Percentiles rank a stretch among this genome's conserved stretches.
phyloP scores from a whole-genome alignment of 441 rosid species.

The Adansonia gregorii region DNA sequence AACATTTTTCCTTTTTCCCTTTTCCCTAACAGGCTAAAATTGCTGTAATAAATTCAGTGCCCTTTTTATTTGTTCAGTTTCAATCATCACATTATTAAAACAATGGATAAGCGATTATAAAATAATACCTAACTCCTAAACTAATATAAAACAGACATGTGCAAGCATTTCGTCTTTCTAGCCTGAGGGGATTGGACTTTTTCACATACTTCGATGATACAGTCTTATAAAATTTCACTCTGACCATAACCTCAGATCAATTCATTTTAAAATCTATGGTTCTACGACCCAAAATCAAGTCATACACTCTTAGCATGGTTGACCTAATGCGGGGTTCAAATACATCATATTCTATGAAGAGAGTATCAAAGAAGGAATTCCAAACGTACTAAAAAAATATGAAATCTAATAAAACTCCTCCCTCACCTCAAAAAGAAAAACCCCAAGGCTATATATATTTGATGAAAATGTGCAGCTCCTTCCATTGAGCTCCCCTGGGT shows the following conservation, averaged over 20 bases:
- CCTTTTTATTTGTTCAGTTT: neutral
- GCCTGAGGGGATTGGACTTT: neutral
- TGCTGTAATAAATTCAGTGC: neutral
- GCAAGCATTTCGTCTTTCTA: constrained; percentile 13
- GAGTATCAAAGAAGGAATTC: neutral
- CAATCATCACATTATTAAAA: constrained; percentile 3
- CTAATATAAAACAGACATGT: neutral
- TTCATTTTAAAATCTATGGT: constrained; percentile 11
- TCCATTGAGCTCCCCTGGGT: constrained; percentile 60
- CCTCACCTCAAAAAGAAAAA: constrained; percentile 83
- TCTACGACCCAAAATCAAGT: constrained; percentile 6
- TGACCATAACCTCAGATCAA: neutral
- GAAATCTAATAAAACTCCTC: constrained; percentile 25
- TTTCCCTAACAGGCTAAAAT: constrained; percentile 1
- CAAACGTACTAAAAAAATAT: neutral
- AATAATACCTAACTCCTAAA: constrained; percentile 7
- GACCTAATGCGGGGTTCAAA: neutral
- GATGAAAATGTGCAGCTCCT: constrained; percentile 50
- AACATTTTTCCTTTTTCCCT: neutral
- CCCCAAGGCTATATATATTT: constrained; percentile 70
- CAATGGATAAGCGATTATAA: neutral
- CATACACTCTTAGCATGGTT: neutral
- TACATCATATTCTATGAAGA: neutral
- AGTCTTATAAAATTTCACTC: neutral
- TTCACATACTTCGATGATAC: neutral